Percentiles rank a stretch among this genome's conserved stretches.
Conservation (phyloP, 176 grass and related monocot species). For the Eragrostis nindensis region DNA sequence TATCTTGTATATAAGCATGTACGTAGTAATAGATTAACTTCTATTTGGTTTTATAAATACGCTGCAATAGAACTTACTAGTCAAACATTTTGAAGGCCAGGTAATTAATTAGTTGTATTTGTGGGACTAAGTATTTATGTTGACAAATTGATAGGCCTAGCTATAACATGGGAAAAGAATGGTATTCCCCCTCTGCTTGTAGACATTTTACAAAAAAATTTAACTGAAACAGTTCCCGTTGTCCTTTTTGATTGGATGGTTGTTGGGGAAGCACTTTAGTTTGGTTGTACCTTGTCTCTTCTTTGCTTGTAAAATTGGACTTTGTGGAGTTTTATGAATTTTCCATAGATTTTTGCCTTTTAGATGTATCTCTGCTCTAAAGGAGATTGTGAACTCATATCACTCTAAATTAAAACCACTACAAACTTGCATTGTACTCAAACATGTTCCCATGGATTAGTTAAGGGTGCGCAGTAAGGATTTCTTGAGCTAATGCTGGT, state of each 20-base stretch:
- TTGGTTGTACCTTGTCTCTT: not conserved
- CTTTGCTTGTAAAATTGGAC: not conserved
- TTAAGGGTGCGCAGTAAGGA: not conserved
- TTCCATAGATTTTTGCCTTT: not conserved
- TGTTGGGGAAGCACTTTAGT: not conserved
- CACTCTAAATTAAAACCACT: not conserved
- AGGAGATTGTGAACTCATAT: not conserved
- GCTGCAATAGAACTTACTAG: not conserved
- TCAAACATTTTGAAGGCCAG: not conserved
- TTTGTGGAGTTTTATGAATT: not conserved
- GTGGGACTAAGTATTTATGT: not conserved
- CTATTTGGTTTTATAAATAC: too few species aligned
- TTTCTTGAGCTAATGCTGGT: not conserved
- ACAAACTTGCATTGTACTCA: not conserved
- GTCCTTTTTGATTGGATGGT: not conserved
- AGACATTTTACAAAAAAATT: not conserved
- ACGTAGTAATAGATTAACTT: not conserved
- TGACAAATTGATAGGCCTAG: not conserved
- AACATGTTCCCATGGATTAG: not conserved
- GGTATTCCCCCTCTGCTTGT: not conserved
- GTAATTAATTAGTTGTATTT: not conserved
- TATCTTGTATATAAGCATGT: not conserved
- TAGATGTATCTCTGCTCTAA: too few species aligned
- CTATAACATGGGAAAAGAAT: not conserved
- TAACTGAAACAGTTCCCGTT: not conserved